These are phyloP conservation scores for Neofusicoccum umdonicola DNA, from an alignment of 2,329 filamentous ascomycete genomes.

Conservation along the genomic window DNA sequence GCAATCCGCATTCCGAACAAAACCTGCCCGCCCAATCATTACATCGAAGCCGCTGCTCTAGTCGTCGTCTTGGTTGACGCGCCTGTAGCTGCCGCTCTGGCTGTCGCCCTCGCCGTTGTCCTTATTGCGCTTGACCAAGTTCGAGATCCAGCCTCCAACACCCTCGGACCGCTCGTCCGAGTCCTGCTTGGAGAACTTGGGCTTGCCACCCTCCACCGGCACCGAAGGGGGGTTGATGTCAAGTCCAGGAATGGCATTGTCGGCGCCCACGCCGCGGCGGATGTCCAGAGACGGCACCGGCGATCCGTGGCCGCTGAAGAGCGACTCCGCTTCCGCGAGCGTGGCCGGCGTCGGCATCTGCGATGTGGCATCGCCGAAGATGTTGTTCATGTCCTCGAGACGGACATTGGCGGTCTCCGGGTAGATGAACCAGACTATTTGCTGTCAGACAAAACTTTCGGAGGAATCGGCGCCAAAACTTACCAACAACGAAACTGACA, in stretches of 20 bases:
- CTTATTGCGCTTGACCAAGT: slow-evolving; percentile 59
- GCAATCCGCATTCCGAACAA: slow-evolving; percentile 13
- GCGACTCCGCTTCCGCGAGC: slow-evolving; percentile 75
- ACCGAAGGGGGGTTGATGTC: slow-evolving; percentile 76
- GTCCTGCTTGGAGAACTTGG: slow-evolving; percentile 32
- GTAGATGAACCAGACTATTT: slow-evolving; percentile 89
- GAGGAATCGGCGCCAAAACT: slow-evolving; percentile 40
- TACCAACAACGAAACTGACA: slow-evolving; percentile 92
- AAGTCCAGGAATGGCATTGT: slow-evolving; percentile 73
- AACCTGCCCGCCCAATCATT: not conserved
- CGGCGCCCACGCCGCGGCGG: slow-evolving; percentile 55
- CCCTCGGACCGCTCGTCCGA: slow-evolving; percentile 48
- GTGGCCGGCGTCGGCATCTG: slow-evolving; percentile 76
- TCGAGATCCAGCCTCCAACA: slow-evolving; percentile 67
- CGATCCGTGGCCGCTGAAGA: slow-evolving; percentile 71
- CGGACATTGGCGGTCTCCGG: slow-evolving; percentile 94
- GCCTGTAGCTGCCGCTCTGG: slow-evolving; percentile 46
- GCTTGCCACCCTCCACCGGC: slow-evolving; percentile 51
- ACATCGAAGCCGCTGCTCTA: not conserved
- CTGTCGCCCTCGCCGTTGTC: slow-evolving; percentile 43
- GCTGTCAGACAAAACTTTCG: slow-evolving; percentile 23
- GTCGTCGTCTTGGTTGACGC: slow-evolving; percentile 44
- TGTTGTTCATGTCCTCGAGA: slow-evolving; percentile 90
- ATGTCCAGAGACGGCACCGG: slow-evolving; percentile 75
- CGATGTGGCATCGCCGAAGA: slow-evolving; percentile 92